A percentile compares a stretch with the other conserved stretches of the same genome.
phyloP scores from a whole-genome alignment of 1,284 basidiomycete species.

The Ceratobasidium sp. region DNA sequence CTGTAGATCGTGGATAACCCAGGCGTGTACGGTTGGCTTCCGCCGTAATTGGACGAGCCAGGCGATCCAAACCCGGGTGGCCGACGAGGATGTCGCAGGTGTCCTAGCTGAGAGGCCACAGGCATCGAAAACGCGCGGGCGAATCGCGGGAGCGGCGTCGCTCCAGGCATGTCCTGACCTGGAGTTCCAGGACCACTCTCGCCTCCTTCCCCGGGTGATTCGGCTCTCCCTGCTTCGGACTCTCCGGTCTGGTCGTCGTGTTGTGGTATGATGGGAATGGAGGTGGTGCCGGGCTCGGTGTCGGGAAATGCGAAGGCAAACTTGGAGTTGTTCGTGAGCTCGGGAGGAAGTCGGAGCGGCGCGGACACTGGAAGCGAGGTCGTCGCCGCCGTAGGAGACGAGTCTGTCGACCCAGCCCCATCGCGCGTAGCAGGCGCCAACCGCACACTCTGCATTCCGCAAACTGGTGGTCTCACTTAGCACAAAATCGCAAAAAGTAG shows the following conservation, averaged over 20 bases:
- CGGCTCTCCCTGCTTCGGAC: neutral
- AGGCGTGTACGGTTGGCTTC: constrained; percentile 27
- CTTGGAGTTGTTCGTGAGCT: constrained; percentile 34
- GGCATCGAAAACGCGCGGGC: constrained; percentile 78
- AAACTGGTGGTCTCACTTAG: too few species aligned
- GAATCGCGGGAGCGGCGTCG: constrained; percentile 58
- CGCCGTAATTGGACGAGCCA: constrained; percentile 5
- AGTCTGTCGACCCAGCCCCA: neutral
- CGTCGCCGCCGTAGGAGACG: constrained; percentile 26
- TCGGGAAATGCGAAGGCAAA: constrained; percentile 31
- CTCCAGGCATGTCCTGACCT: constrained; percentile 33
- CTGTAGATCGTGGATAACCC: constrained; percentile 28
- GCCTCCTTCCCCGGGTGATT: constrained; percentile 22
- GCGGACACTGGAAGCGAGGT: constrained; percentile 26
- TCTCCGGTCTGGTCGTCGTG: constrained; percentile 2
- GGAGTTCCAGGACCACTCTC: constrained; percentile 42
- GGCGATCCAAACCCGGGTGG: constrained; percentile 27
- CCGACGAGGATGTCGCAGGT: constrained; percentile 12
- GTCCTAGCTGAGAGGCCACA: constrained; percentile 67
- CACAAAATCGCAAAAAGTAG: too few species aligned
- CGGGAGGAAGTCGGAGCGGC: constrained; percentile 21
- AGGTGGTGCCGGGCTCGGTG: neutral
- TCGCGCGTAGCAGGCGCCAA: constrained; percentile 14
- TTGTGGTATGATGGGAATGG: constrained; percentile 2
- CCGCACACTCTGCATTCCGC: constrained; percentile 6